phyloP scores from a whole-genome alignment of 495 filamentous ascomycete species.

The Immersiella caudata region DNA sequence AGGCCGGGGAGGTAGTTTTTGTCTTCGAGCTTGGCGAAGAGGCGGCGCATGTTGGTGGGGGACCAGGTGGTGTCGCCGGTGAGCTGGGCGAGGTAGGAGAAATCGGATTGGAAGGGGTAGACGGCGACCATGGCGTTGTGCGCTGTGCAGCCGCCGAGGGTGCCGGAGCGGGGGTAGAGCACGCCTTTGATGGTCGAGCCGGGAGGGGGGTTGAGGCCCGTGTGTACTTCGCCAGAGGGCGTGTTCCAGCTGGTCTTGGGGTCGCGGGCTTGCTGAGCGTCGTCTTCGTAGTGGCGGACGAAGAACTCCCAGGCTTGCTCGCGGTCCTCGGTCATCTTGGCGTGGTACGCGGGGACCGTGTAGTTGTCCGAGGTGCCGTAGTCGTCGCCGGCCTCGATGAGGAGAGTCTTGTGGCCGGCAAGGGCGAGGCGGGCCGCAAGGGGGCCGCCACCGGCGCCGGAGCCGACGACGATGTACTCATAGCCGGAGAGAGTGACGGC shows the following conservation, averaged over 20 bases:
- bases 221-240: constrained; percentile 38
- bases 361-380: constrained; percentile 42
- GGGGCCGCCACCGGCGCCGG: constrained; percentile 63
- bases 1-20: constrained; percentile 54
- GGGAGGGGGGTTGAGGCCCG: constrained; percentile 43
- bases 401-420: constrained; percentile 59
- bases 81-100: constrained; percentile 46
- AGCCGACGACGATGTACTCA: constrained; percentile 68
- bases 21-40: constrained; percentile 55
- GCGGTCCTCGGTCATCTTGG: constrained; percentile 33
- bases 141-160: constrained; percentile 53
- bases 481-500: constrained; percentile 44
- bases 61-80: constrained; percentile 55
- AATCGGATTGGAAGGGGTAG: constrained; percentile 48
- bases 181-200: constrained; percentile 48
- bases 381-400: constrained; percentile 64
- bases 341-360: constrained; percentile 32
- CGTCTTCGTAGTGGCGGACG: constrained; percentile 48
- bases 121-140: constrained; percentile 54
- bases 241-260: constrained; percentile 47
- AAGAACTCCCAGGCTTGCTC: constrained; percentile 50
- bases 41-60: constrained; percentile 51
- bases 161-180: constrained; percentile 52
- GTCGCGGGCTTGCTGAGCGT: constrained; percentile 40
- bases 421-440: constrained; percentile 62